Evolutionary conservation across 768 basidiomycete species (phyloP).

Genomic region (Rossbeevera mucosa): DNA sequence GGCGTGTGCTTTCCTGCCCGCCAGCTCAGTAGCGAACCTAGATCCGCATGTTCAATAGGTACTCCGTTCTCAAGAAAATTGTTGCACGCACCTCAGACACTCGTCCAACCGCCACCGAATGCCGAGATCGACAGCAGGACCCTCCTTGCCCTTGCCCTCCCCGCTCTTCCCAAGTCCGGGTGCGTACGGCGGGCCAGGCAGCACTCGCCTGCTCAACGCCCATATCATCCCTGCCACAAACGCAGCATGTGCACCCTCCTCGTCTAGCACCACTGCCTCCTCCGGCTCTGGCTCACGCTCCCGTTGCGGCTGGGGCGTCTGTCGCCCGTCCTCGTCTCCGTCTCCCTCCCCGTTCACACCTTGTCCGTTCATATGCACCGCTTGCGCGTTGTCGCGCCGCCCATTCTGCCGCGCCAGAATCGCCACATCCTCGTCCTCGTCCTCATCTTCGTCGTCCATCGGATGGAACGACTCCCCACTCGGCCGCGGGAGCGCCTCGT

Average conservation of each 20-base stretch:
- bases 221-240: constrained; percentile 89
- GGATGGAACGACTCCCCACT: constrained; percentile 32
- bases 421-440: not conserved
- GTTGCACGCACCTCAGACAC: constrained; percentile 56
- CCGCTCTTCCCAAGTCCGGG: constrained; percentile 30
- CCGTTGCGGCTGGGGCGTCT: constrained; percentile 21
- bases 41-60: not conserved
- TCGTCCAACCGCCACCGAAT: constrained; percentile 79
- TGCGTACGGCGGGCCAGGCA: constrained; percentile 76
- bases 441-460: constrained; percentile 27
- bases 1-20: constrained; percentile 59
- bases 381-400: not conserved
- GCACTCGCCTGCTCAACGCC: constrained; percentile 63
- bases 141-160: constrained; percentile 35
- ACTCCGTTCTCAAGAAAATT: not conserved
- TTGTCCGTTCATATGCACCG: not conserved
- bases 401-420: not conserved
- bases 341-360: constrained; percentile 24
- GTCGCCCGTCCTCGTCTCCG: constrained; percentile 19
- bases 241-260: constrained; percentile 75
- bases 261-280: constrained; percentile 48
- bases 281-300: constrained; percentile 8
- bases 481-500: constrained; percentile 10
- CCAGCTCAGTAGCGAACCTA: constrained; percentile 81
- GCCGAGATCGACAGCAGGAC: constrained; percentile 20